A percentile compares a stretch with the other conserved stretches of the same genome.
phyloP scores from a whole-genome alignment of 225 moss, liverwort and hornwort genomes.

The Physcomitrellopsis africana region DNA sequence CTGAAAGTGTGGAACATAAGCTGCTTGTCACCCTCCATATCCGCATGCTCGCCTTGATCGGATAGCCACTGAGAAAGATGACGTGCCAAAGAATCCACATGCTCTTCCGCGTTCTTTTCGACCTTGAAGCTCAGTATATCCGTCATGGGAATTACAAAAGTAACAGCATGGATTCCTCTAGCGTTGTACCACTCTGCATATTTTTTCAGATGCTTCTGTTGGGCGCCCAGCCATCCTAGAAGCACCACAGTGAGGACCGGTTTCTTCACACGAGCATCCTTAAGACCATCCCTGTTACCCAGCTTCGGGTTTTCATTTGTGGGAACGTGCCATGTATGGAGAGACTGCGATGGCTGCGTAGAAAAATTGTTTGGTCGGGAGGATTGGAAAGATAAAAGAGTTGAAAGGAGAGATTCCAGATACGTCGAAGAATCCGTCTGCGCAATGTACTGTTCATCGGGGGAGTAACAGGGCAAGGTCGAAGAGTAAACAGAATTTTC shows the following conservation, averaged over 20 bases:
- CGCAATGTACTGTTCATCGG: constrained; percentile 16
- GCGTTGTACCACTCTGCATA: constrained; percentile 92
- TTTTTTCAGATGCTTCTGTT: constrained; percentile 86
- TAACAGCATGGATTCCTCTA: constrained; percentile 77
- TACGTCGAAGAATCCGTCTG: constrained; percentile 24
- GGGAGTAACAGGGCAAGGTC: constrained; percentile 3
- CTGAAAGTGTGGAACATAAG: constrained; percentile 78
- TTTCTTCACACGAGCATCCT: constrained; percentile 26
- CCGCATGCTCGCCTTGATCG: constrained; percentile 45
- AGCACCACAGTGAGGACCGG: constrained; percentile 78
- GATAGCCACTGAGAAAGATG: constrained; percentile 64
- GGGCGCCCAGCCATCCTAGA: constrained; percentile 84
- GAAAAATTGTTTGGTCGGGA: neutral
- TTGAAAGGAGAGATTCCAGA: constrained; percentile 40
- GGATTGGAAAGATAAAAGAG: constrained; percentile 26
- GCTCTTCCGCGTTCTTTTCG: constrained; percentile 64
- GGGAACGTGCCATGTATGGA: constrained; percentile 69
- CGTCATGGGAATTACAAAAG: constrained; percentile 71
- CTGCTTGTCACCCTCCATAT: constrained; percentile 53
- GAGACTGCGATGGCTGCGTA: constrained; percentile 32
- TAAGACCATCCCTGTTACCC: constrained; percentile 8
- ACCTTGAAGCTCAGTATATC: constrained; percentile 61
- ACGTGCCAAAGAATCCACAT: constrained; percentile 53
- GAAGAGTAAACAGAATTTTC: constrained; percentile 8
- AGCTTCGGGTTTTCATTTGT: constrained; percentile 17